Evolutionary conservation across 352 stramenopile genomes (phyloP), one percentile per base, ranked within the genome.

Genomic region (Phytophthora sojae): DNA sequence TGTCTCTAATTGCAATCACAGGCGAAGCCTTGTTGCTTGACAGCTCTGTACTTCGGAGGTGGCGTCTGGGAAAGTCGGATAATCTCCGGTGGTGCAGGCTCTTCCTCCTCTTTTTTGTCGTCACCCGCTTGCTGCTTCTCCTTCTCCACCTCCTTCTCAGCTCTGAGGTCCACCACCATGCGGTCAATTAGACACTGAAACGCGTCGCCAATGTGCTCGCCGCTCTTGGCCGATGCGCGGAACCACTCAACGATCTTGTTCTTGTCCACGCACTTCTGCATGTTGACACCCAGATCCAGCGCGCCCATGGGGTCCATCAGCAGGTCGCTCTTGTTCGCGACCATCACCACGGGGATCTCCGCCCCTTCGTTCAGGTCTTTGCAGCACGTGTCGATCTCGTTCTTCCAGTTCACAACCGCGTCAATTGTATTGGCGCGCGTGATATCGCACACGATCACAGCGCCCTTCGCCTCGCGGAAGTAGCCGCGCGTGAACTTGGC

Each of bases 271-370:
- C 88, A 95, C 61, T 96, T 95, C 58, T 95, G 88, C 87, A 97
- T 95, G 23, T 84, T 93, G 0, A 93, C 86, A 21, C 90, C 90
- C 7, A 91, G 80, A 51, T 92, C 77, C 3, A 96, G 67, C 17
- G 89, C 90, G 12, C 82, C 69, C 57, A 91, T 71, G 0, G 88
- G 80, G 55, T 97, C 85, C 0, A 72, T 63, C 15, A 97, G 66
- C 64, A 96, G 68, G 53, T 97, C 90, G 57, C 88, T 92, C 73
- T 97, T 96, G 74, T 97, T 97, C 6, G 88, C 89, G 7, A 96
- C 73, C 71, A 97, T 79, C 9, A 95, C 82, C 1, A 96, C 88
- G 0, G 90, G 90, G 21, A 97, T 85, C 12, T 58, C 57, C 2
- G 69, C 69, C 3, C 71, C 79, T 51, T 75, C 45, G 42, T 81